Percentiles rank a stretch among this genome's conserved stretches.
These are phyloP conservation scores for Samsoniella hepiali DNA, from an alignment of 2,329 filamentous ascomycete species.

Conservation along the genomic window DNA sequence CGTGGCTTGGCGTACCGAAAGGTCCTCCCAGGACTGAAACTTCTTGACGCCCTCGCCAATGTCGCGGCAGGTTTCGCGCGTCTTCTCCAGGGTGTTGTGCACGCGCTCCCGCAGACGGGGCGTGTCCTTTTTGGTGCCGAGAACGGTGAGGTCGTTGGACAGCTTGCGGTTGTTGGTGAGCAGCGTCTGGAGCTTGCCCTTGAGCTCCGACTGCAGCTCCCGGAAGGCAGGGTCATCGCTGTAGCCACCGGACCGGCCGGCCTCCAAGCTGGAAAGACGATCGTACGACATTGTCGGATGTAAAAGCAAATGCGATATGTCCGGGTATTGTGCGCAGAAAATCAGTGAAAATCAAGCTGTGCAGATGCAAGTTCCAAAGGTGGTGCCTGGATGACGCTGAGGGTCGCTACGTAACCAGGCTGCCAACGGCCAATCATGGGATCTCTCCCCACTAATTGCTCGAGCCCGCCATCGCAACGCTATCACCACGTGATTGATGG, in stretches of 20 bases:
- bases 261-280: conserved; percentile 78
- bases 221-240: conserved; percentile 91
- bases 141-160: conserved; percentile 75
- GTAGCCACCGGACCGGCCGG: conserved; percentile 74
- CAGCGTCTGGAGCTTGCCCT: conserved; percentile 83
- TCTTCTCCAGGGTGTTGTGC: conserved; percentile 82
- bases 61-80: conserved; percentile 80
- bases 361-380: conserved; percentile 18
- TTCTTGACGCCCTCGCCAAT: conserved; percentile 93
- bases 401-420: conserved; percentile 22
- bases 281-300: conserved; percentile 76
- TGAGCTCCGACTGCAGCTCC: conserved; percentile 75
- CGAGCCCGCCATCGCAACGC: not conserved
- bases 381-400: conserved; percentile 25
- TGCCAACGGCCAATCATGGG: conserved; percentile 4
- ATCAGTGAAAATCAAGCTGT: conserved; percentile 4
- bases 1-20: conserved; percentile 54
- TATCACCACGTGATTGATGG: conserved; percentile 15
- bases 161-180: conserved; percentile 85
- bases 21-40: conserved; percentile 80
- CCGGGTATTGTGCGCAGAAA: not conserved
- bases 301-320: not conserved
- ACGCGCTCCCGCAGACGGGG: conserved; percentile 88
- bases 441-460: not conserved
- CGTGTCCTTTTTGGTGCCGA: conserved; percentile 89